Evolutionary conservation across 75 land plant species (phyloP), one percentile per base, ranked within the genome.

Genomic region (Cryptomeria japonica): DNA sequence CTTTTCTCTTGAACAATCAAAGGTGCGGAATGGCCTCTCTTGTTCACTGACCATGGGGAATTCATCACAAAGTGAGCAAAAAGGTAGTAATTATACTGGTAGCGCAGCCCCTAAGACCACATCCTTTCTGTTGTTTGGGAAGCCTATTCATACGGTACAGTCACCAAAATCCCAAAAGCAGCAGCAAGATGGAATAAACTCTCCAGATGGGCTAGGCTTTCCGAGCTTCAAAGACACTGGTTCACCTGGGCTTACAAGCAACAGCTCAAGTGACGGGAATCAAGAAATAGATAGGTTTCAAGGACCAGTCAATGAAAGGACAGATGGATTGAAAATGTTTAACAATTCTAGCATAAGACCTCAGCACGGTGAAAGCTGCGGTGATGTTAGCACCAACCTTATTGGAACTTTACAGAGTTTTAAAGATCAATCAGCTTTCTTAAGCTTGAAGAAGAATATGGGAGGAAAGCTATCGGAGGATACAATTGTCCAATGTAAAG

Each of bases 41-140:
- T 88, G 93, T 87, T 90, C 88, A 86, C 87, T 91, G 68, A 92
- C 89, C 14, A 87, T 94, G 22, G 92, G 94, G 37, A 89, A 53
- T 79, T 64, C 88, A 14, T 61, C 76, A 5, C 86, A 86, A 49
- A 87, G 19, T 36, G 86, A 68, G n/a, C 85, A 94, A 84, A 89
- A 84, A 79, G 85, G 77, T 46, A 80, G 55, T 44, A 79, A 88
- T 84, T 49, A 34, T 77, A 73, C 49, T 87, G 86, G 70, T 51
- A 77, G 90, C 53, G 82, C 61, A 47, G 86, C 37, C 49, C 75
- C 78, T 41, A 93, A 93, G 87, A 77, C 91, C 76, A 87, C 95
- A 0, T 85, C 92, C 42, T 94, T 98, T 79, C 28, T 98, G 53
- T 88, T 98, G 32, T 98, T 98, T 89, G 99, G 99, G 18, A 88